phyloP scores from a whole-genome alignment of 2,329 filamentous ascomycete genomes.

The Penicillium sp. region DNA sequence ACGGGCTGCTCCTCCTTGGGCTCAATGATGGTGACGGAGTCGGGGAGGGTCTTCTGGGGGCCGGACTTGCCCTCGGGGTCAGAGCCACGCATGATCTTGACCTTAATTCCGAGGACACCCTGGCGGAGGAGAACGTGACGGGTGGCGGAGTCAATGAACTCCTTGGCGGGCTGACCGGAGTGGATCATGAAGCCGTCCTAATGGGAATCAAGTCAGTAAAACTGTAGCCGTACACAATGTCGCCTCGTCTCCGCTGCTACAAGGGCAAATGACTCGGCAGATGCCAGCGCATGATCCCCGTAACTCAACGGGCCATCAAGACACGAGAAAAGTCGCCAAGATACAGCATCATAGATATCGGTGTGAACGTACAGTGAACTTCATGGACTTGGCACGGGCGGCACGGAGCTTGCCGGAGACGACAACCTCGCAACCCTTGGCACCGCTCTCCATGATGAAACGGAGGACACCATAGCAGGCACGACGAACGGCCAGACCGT shows the following conservation, averaged over 20 bases:
- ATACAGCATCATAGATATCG: background rate
- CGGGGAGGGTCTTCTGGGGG: constrained; percentile 93
- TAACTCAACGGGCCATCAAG: background rate
- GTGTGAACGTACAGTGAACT: constrained; percentile 76
- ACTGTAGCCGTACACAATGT: background rate
- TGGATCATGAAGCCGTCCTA: constrained; percentile 99
- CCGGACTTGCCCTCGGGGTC: constrained; percentile 99
- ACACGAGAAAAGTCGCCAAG: background rate
- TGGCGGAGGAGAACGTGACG: constrained; percentile 99
- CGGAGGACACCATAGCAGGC: constrained; percentile 99
- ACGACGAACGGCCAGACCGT: constrained; percentile 96
- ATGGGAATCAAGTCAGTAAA: constrained; percentile 2
- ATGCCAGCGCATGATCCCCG: too few species aligned
- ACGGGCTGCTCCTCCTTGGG: constrained; percentile 98
- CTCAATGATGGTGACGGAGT: constrained; percentile 99
- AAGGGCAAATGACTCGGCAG: too few species aligned
- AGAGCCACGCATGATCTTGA: constrained; percentile 99
- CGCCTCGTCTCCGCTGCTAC: background rate
- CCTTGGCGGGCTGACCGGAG: constrained; percentile 98
- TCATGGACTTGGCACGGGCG: constrained; percentile 99
- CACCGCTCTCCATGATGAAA: constrained; percentile 99
- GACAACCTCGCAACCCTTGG: constrained; percentile 99
- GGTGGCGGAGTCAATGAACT: constrained; percentile 98
- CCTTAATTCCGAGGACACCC: constrained; percentile 99
- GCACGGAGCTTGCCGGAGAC: constrained; percentile 98